phyloP scores from a whole-genome alignment of 305 asterid genomes.

The Rubia tinctorum region DNA sequence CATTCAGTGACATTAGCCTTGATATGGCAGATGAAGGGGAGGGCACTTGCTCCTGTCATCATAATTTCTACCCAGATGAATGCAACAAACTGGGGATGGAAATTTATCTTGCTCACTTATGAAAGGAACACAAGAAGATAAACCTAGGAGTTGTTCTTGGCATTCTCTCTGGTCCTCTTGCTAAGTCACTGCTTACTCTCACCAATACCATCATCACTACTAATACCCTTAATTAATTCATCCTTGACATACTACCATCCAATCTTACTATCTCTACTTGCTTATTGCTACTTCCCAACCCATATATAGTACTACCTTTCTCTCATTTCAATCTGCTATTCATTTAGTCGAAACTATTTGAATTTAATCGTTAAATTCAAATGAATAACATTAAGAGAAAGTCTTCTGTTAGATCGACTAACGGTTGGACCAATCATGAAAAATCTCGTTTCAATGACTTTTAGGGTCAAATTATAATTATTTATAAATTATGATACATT shows the following conservation, averaged over 20 bases:
- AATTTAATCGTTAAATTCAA: too few species aligned
- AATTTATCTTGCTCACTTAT: slow-evolving; percentile 32
- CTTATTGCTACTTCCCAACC: background rate
- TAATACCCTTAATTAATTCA: background rate
- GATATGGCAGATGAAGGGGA: slow-evolving; percentile 27
- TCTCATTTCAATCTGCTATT: too few species aligned
- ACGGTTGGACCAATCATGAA: too few species aligned
- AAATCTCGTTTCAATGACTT: too few species aligned
- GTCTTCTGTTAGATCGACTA: too few species aligned
- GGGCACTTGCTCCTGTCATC: slow-evolving; percentile 27
- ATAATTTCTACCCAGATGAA: slow-evolving; percentile 27
- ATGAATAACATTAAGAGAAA: too few species aligned
- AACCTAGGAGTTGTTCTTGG: slow-evolving; percentile 27
- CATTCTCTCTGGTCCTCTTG: slow-evolving; percentile 36
- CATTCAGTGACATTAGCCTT: slow-evolving; percentile 27
- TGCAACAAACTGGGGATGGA: slow-evolving; percentile 39
- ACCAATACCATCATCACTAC: background rate
- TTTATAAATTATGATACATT: too few species aligned
- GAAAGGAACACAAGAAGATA: slow-evolving; percentile 34
- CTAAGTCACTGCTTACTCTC: slow-evolving; percentile 31
- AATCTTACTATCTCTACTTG: too few species aligned
- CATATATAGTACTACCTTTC: background rate
- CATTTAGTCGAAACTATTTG: too few species aligned
- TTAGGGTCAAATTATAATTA: too few species aligned
- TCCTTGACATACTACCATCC: background rate